A percentile compares a stretch with the other conserved stretches of the same genome.
phyloP scores from a whole-genome alignment of 805 yeast species.

The Zygosaccharomyces lentus region DNA sequence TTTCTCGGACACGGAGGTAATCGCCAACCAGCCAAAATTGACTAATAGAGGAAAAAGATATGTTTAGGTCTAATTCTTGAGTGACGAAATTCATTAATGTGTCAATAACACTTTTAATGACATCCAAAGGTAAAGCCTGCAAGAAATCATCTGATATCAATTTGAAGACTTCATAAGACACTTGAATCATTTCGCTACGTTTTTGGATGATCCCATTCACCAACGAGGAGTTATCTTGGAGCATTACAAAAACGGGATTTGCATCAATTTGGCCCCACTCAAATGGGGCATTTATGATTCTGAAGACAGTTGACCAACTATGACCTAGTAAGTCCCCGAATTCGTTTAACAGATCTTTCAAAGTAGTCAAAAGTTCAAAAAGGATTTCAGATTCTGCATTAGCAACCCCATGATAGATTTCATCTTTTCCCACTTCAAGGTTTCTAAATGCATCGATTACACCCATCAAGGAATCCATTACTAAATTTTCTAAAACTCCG shows the following conservation, averaged over 20 bases:
- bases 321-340: slow-evolving; percentile 57
- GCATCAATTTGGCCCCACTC: slow-evolving; percentile 34
- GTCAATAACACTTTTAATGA: slow-evolving; percentile 62
- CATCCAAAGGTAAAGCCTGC: slow-evolving; percentile 61
- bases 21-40: slow-evolving; percentile 93
- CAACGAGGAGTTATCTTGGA: slow-evolving; percentile 29
- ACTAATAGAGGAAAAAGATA: slow-evolving; percentile 86
- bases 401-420: slow-evolving; percentile 36
- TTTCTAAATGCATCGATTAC: slow-evolving; percentile 43
- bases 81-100: slow-evolving; percentile 66
- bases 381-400: slow-evolving; percentile 67
- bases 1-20: slow-evolving; percentile 41
- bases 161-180: slow-evolving; percentile 77
- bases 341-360: slow-evolving; percentile 71
- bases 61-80: slow-evolving; percentile 72
- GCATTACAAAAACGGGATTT: slow-evolving; percentile 23
- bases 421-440: slow-evolving; percentile 24
- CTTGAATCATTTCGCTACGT: slow-evolving; percentile 47
- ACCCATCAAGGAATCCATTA: slow-evolving; percentile 46
- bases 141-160: slow-evolving; percentile 83
- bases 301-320: slow-evolving; percentile 74
- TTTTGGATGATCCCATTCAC: slow-evolving; percentile 42
- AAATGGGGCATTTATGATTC: slow-evolving; percentile 56
- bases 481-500: slow-evolving; percentile 40
- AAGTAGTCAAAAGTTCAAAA: slow-evolving; percentile 53